Evolutionary conservation across 441 rosid genomes (phyloP).

Genomic region (Aquilaria agallochum): DNA sequence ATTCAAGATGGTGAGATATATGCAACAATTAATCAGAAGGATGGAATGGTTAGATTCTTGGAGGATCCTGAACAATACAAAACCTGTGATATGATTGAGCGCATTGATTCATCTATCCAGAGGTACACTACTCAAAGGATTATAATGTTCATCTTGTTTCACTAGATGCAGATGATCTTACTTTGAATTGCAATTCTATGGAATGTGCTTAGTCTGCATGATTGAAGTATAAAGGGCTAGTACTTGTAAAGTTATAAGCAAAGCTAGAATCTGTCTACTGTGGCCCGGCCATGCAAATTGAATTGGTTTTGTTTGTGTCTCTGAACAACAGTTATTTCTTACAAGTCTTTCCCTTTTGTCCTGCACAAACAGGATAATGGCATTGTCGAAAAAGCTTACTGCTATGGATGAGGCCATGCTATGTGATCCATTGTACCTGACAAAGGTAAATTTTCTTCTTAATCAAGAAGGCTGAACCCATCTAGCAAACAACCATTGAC

Average conservation of each 20-base stretch:
- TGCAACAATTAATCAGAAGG: constrained; percentile 96
- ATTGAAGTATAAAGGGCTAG: not conserved
- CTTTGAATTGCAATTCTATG: not conserved
- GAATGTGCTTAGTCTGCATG: not conserved
- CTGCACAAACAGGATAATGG: constrained; percentile 60
- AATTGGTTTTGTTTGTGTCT: not conserved
- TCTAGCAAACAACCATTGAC: too few relatives aligned
- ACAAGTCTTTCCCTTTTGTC: not conserved
- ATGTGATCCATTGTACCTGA: constrained; percentile 73
- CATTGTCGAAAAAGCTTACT: constrained; percentile 78
- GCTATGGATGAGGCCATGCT: constrained; percentile 76
- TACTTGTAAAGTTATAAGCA: not conserved
- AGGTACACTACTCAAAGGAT: constrained; percentile 38
- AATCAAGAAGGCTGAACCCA: too few relatives aligned
- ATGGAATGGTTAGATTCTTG: constrained; percentile 96
- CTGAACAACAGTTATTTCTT: not conserved
- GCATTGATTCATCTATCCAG: constrained; percentile 84
- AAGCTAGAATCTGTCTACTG: not conserved
- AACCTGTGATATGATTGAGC: constrained; percentile 82
- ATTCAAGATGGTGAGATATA: constrained; percentile 96
- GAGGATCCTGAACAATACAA: constrained; percentile 99
- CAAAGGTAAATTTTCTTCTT: constrained; percentile 45
- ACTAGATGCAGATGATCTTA: too few relatives aligned
- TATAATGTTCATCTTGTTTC: too few relatives aligned
- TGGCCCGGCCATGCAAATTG: not conserved